Evolutionary conservation across 2,329 filamentous ascomycete species (phyloP), one percentile per base, ranked within the genome.

Genomic region (Macroventuria anomochaeta): DNA sequence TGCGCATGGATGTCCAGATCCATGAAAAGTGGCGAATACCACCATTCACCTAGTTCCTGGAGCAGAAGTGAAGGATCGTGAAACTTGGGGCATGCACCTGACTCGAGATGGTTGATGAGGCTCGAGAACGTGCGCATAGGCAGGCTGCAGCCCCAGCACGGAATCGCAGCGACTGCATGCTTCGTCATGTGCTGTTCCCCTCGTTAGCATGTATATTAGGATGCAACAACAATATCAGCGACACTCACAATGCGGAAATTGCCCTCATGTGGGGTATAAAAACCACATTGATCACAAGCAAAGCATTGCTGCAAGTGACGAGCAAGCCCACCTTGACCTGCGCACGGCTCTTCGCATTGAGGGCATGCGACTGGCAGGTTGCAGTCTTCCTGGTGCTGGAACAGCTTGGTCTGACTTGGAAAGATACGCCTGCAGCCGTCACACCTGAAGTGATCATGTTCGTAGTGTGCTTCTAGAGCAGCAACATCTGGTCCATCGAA

Each of bases 81-180:
- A 0, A 87, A 86, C 25, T 87, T 81, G 15, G 83, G 83, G 68
- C 91, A 89, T 68, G 89, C 87, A 18, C 88, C 72, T 4, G 81
- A 84, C 62, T 86, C 85, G 59, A 73, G 61, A 41, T 74, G 71
- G 36, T 65, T 61, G 48, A 72, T 64, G 3, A 72, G 67, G 42
- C 57, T 59, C 17, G 62, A 69, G 43, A 61, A 59, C 20, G 59
- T 69, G 53, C 55, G 63, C 55, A 67, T 63, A 5, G 65, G 55
- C 1, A 53, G 26, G 3, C 51, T 37, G 48, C 70, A 73, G 25
- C 49, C 57, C 68, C 67, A 71, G 42, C 70, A 73, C 0, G 55
- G 48, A 5, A 70, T 57, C 23, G 46, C 54, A 3, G 62, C 46
- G 4, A 50, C 34, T 7, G 46, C 51, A 33, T 71, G 67, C 41